Evolutionary conservation across 2,329 filamentous ascomycete genomes (phyloP).

Genomic region (Talaromyces atroroseus): DNA sequence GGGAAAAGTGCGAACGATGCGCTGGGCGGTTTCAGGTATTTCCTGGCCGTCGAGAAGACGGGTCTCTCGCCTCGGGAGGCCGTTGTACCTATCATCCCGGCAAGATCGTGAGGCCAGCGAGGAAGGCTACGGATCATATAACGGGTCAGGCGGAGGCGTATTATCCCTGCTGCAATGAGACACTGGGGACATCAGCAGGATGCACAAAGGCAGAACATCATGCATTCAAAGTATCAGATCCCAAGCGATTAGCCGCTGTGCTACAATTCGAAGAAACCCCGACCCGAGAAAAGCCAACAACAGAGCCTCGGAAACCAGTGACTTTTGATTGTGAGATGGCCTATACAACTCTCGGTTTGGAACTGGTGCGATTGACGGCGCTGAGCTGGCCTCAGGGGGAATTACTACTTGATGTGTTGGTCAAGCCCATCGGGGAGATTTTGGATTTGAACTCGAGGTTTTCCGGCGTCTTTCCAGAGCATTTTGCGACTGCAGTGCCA

Average conservation of each 20-base stretch:
- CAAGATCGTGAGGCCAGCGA: conserved; percentile 57
- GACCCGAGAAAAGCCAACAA: conserved; percentile 23
- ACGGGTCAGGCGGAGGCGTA: conserved; percentile 53
- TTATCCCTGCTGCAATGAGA: conserved; percentile 74
- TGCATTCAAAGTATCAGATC: conserved; percentile 78
- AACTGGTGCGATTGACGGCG: conserved; percentile 83
- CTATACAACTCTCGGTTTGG: conserved; percentile 81
- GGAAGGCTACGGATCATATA: conserved; percentile 50
- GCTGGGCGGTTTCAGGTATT: conserved; percentile 84
- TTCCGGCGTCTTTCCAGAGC: conserved; percentile 76
- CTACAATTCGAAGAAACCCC: conserved; percentile 80
- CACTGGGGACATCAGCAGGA: conserved; percentile 65
- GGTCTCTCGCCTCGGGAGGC: conserved; percentile 71
- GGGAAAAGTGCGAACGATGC: conserved; percentile 87
- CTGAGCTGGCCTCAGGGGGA: conserved; percentile 78
- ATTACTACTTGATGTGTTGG: conserved; percentile 74
- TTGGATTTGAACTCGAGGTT: conserved; percentile 89
- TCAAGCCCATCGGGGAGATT: conserved; percentile 75
- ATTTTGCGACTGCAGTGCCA: conserved; percentile 63
- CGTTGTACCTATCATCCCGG: conserved; percentile 77
- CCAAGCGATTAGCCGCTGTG: conserved; percentile 68
- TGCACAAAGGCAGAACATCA: conserved; percentile 69
- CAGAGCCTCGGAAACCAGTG: conserved; percentile 45
- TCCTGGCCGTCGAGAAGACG: conserved; percentile 70
- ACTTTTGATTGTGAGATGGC: conserved; percentile 98